Percentiles rank a stretch among this genome's conserved stretches.
These are phyloP conservation scores for Russula earlei DNA, from an alignment of 768 basidiomycete genomes.

Conservation along the genomic window DNA sequence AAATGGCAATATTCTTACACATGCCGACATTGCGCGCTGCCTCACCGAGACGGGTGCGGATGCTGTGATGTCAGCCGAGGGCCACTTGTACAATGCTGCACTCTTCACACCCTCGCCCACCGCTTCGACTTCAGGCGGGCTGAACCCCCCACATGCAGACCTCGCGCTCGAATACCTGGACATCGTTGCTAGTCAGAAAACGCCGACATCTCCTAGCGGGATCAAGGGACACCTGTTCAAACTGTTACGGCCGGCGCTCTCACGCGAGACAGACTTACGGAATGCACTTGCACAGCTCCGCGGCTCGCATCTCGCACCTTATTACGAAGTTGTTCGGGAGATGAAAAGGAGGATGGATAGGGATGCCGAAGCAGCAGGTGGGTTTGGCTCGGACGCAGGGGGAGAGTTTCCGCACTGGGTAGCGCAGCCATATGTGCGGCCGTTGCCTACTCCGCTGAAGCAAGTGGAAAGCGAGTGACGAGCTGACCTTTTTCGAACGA, in stretches of 20 bases:
- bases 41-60: slow-evolving; percentile 80
- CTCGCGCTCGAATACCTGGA: slow-evolving; percentile 82
- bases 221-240: slow-evolving; percentile 94
- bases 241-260: slow-evolving; percentile 71
- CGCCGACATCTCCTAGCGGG: slow-evolving; percentile 60
- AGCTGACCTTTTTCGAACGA: not conserved
- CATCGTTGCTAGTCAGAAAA: slow-evolving; percentile 63
- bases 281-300: slow-evolving; percentile 52
- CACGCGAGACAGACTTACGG: slow-evolving; percentile 57
- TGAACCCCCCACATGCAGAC: slow-evolving; percentile 48
- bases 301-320: slow-evolving; percentile 23
- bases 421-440: slow-evolving; percentile 61
- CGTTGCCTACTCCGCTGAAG: slow-evolving; percentile 16
- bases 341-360: slow-evolving; percentile 51
- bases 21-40: slow-evolving; percentile 73
- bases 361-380: slow-evolving; percentile 34
- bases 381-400: slow-evolving; percentile 31
- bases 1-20: slow-evolving; percentile 90
- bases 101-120: slow-evolving; percentile 41
- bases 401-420: slow-evolving; percentile 58
- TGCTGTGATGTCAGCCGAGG: slow-evolving; percentile 93
- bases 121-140: slow-evolving; percentile 18
- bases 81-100: slow-evolving; percentile 86
- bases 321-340: slow-evolving; percentile 46
- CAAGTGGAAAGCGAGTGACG: not conserved